phyloP scores from a whole-genome alignment of 352 stramenopile species.

The Globisporangium nagaii region DNA sequence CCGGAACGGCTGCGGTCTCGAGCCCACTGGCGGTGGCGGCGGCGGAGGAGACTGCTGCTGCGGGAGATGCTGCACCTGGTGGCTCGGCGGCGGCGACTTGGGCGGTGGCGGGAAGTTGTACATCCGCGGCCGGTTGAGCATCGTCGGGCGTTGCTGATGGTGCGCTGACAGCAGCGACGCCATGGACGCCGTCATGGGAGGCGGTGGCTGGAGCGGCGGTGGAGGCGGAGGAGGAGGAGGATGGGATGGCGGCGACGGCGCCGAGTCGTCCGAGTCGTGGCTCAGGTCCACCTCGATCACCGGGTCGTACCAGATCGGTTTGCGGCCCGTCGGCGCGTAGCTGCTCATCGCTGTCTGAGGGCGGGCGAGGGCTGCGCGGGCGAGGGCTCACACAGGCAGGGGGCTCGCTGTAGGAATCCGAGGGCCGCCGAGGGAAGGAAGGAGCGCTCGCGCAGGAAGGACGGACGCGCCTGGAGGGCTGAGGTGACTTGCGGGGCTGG shows the following conservation, averaged over 20 bases:
- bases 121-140: not conserved
- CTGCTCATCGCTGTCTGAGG: constrained; percentile 7
- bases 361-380: not conserved
- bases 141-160: not conserved
- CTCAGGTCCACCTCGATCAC: constrained; percentile 10
- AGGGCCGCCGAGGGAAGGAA: not conserved
- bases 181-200: not conserved
- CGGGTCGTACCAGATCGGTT: constrained; percentile 14
- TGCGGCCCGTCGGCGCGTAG: constrained; percentile 3
- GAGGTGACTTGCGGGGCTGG: constrained; percentile 5
- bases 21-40: no score
- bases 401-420: not conserved
- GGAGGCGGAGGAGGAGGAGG: not conserved
- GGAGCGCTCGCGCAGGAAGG: no score
- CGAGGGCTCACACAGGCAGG: not conserved
- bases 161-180: not conserved
- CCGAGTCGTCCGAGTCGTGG: constrained; percentile 11
- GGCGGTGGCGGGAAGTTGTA: constrained; percentile 7
- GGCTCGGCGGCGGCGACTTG: not conserved
- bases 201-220: not conserved
- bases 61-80: not conserved
- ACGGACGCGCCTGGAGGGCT: not conserved
- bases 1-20: constrained; percentile 8
- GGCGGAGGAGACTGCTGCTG: not conserved
- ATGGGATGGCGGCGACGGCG: not conserved